A percentile compares a stretch with the other conserved stretches of the same genome.
Conservation (phyloP, 768 basidiomycete species). For the Pulveroboletus sp. region DNA sequence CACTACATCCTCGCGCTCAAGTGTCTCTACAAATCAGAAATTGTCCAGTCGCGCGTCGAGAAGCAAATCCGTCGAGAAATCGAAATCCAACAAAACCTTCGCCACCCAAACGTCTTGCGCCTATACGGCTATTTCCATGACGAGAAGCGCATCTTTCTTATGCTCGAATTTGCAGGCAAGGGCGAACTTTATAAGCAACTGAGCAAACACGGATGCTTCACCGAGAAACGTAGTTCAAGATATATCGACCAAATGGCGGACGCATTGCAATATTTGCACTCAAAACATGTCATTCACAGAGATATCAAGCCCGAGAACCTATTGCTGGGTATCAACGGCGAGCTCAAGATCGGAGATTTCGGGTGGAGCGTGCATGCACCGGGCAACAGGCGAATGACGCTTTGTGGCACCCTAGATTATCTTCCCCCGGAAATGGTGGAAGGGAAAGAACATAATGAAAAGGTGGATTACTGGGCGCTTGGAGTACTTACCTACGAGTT, state of each 20-base stretch:
- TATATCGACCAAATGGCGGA: conserved; percentile 99
- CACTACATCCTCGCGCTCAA: conserved; percentile 96
- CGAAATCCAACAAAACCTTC: conserved; percentile 94
- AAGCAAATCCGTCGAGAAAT: conserved; percentile 98
- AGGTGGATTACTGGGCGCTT: conserved; percentile 94
- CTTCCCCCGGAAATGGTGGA: conserved; percentile 99
- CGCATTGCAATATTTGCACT: conserved; percentile 86
- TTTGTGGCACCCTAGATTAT: conserved; percentile 96
- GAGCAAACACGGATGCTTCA: conserved; percentile 80
- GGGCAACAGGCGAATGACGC: conserved; percentile 80
- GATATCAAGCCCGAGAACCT: conserved; percentile 99
- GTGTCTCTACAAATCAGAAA: conserved; percentile 94
- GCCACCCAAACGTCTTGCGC: conserved; percentile 92
- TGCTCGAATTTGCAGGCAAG: conserved; percentile 96
- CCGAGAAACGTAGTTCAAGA: conserved; percentile 81
- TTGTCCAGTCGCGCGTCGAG: conserved; percentile 87
- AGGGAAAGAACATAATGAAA: conserved; percentile 82
- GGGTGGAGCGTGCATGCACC: conserved; percentile 99
- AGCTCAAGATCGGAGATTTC: conserved; percentile 97
- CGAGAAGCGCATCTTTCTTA: conserved; percentile 94
- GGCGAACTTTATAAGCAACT: conserved; percentile 98
- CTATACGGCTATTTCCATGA: conserved; percentile 99
- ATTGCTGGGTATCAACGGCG: conserved; percentile 90
- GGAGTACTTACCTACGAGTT: conserved; percentile 98
- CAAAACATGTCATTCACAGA: conserved; percentile 96